A percentile compares a stretch with the other conserved stretches of the same genome.
phyloP scores from a whole-genome alignment of 192 early-diverging fungal species.

The Funneliformis geosporum region DNA sequence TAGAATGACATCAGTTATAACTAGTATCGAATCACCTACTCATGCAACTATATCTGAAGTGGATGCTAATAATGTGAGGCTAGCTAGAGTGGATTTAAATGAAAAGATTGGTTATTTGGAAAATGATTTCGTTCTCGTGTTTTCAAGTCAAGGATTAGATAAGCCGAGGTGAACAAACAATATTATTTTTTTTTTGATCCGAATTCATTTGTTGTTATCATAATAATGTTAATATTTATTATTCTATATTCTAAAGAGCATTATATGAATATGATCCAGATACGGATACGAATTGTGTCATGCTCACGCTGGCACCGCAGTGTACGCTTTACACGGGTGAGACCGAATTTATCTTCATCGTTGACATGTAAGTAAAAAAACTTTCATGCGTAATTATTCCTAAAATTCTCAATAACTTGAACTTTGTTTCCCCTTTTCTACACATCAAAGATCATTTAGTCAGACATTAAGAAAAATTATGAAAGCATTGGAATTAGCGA shows the following conservation, averaged over 20 bases:
- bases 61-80: not conserved
- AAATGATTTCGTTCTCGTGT: constrained; percentile 26
- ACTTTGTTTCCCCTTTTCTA: constrained; percentile 17
- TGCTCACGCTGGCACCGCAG: constrained; percentile 32
- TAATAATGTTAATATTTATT: not conserved
- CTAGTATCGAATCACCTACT: constrained; percentile 20
- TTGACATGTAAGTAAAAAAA: constrained; percentile 36
- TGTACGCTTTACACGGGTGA: constrained; percentile 3
- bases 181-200: not conserved
- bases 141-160: constrained; percentile 29
- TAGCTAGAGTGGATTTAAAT: not conserved
- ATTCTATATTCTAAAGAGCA: not conserved
- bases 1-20: constrained; percentile 36
- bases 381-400: not conserved
- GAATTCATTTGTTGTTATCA: not conserved
- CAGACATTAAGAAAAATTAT: constrained; percentile 37
- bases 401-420: constrained; percentile 18
- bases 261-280: constrained; percentile 31
- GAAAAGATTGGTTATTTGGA: constrained; percentile 18
- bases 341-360: constrained; percentile 44
- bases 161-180: not conserved
- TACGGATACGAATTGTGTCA: constrained; percentile 22
- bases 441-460: constrained; percentile 46
- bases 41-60: not conserved
- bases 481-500: constrained; percentile 45